Evolutionary conservation across 139 green algal species (phyloP), one percentile per base, ranked within the genome.

Genomic region (Chlorella sorokiniana): DNA sequence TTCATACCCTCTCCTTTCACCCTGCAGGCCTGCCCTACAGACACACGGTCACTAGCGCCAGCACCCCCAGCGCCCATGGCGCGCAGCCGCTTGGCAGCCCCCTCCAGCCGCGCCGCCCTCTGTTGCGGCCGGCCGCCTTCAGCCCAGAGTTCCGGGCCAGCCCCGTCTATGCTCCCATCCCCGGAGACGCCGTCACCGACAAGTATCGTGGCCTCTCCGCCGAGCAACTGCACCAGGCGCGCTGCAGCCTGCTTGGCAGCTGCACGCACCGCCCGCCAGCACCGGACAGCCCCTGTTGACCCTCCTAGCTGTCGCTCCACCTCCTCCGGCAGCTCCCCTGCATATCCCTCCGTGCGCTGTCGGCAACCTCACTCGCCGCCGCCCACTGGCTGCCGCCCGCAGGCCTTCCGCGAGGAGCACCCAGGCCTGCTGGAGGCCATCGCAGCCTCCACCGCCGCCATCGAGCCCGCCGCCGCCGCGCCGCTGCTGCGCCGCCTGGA

Each of bases 391-490:
- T 29, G 38, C 44, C 42, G 3, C 38, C 37, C 56, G 37, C 72
- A 79, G 72, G 51, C 52, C 25, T 79, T 79, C 25, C 42, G 51
- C 20, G 9, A 7, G 2, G 54, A 79, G 23, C 72, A 79, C 72
- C 72, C 72, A 4, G 72, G 72, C 37, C 52, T 79, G 37, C 72
- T 79, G 25, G 72, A 79, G 25, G 72, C 72, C 1, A 31, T 79
- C 11, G 72, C 51, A 27, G 11, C 23, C 51, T 35, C 72, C 1
- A 37, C 72, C 0, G 52, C 35, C 2, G 51, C 25, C 5, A 40
- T 79, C 20, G 29, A 51, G 0, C 72, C 72, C 27, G 35, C 51
- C 52, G 27, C 9, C 27, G 52, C 72, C 1, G 51, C 52, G 5
- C 72, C 16, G 20, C 56, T 67, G 51, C 72, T 79, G 35, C 37